phyloP scores from a whole-genome alignment of 169 alveolate genomes.

The Plasmodium gallinaceum region DNA sequence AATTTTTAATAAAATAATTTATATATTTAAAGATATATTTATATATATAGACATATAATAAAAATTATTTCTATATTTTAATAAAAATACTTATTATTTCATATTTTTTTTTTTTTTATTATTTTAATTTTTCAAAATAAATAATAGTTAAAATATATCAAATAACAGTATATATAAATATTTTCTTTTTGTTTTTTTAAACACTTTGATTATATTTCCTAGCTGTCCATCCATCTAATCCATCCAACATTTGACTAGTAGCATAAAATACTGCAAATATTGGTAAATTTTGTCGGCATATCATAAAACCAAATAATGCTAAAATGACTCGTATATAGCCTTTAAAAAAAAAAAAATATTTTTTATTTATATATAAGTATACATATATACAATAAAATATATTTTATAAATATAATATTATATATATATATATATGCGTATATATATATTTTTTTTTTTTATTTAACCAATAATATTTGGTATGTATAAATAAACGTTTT shows the following conservation, averaged over 20 bases:
- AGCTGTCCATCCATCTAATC: slow-evolving; percentile 76
- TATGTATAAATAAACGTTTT: slow-evolving; percentile 50
- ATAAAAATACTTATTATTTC: neutral
- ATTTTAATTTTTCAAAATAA: neutral
- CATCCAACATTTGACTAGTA: slow-evolving; percentile 61
- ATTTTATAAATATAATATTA: neutral
- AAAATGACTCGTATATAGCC: slow-evolving; percentile 73
- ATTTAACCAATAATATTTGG: slow-evolving; percentile 75
- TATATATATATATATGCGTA: neutral
- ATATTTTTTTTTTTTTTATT: neutral
- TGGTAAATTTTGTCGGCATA: slow-evolving; percentile 26
- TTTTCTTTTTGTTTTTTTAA: slow-evolving; percentile 2
- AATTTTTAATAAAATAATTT: neutral
- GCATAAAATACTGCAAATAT: slow-evolving; percentile 32
- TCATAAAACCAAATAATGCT: slow-evolving; percentile 23
- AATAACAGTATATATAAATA: neutral
- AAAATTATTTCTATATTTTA: neutral
- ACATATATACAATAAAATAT: neutral
- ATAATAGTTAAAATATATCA: too few relatives aligned
- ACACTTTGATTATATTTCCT: slow-evolving; percentile 68
- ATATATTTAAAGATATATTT: neutral
- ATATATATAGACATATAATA: slow-evolving; percentile 14
- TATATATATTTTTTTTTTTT: slow-evolving; percentile 5
- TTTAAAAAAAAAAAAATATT: slow-evolving; percentile 1
- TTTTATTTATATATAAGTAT: neutral